Conservation (phyloP, 2,329 filamentous ascomycete genomes). For the Colletotrichum sansevieriae region DNA sequence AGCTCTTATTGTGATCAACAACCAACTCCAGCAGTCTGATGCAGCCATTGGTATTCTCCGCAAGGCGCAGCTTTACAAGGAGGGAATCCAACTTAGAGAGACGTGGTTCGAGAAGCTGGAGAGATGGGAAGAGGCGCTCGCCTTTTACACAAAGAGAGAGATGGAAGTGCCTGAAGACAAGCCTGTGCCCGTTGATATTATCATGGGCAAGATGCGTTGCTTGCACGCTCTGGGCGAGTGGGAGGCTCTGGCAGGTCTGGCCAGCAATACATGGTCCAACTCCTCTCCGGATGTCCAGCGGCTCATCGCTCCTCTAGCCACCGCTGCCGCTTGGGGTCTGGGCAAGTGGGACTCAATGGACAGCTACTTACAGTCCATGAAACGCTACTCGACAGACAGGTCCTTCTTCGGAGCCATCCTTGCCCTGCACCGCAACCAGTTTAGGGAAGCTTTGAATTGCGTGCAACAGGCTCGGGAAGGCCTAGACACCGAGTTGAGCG, state of each 20-base stretch:
- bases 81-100: slow-evolving; percentile 93
- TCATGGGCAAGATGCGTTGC: slow-evolving; percentile 99
- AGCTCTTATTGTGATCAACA: slow-evolving; percentile 98
- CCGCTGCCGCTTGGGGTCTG: slow-evolving; percentile 95
- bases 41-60: slow-evolving; percentile 97
- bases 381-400: slow-evolving; percentile 90
- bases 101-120: slow-evolving; percentile 99
- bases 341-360: slow-evolving; percentile 99
- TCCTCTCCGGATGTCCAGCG: slow-evolving; percentile 89
- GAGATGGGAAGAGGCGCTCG: slow-evolving; percentile 96
- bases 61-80: slow-evolving; percentile 94
- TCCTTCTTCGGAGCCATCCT: slow-evolving; percentile 98
- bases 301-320: slow-evolving; percentile 91
- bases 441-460: slow-evolving; percentile 88
- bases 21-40: slow-evolving; percentile 98
- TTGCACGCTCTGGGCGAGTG: slow-evolving; percentile 97
- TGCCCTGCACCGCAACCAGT: slow-evolving; percentile 94
- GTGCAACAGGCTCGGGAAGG: slow-evolving; percentile 94
- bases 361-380: slow-evolving; percentile 95
- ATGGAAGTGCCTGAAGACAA: slow-evolving; percentile 71
- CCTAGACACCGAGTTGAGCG: slow-evolving; percentile 94
- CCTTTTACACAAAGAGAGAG: slow-evolving; percentile 91
- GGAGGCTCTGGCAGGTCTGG: slow-evolving; percentile 90
- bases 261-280: slow-evolving; percentile 93
- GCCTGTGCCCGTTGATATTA: slow-evolving; percentile 84